Conservation (phyloP, 257 asterid species). For the Rauvolfia tetraphylla region DNA sequence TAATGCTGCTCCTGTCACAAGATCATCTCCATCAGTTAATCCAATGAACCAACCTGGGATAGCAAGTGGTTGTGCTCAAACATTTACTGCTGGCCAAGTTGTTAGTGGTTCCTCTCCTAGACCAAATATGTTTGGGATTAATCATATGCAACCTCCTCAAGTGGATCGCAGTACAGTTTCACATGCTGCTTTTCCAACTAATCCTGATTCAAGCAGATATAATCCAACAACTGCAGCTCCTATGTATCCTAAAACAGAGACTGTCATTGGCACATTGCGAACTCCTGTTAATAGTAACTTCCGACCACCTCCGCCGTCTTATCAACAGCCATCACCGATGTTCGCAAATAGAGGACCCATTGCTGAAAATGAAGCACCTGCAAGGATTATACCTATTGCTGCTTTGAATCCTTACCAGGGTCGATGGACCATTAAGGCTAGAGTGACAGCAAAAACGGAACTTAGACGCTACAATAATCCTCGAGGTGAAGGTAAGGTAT, state of each 20-base stretch:
- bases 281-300: slow-evolving; percentile 45
- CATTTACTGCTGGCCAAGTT: slow-evolving; percentile 29
- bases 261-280: slow-evolving; percentile 40
- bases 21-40: slow-evolving; percentile 39
- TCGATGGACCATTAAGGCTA: slow-evolving; percentile 90
- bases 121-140: slow-evolving; percentile 41
- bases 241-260: slow-evolving; percentile 28
- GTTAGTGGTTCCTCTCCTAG: slow-evolving; percentile 33
- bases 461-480: slow-evolving; percentile 67
- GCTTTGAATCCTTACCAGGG: slow-evolving; percentile 82
- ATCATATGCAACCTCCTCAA: slow-evolving; percentile 35
- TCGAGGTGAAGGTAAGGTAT: slow-evolving; percentile 90
- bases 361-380: slow-evolving; percentile 74
- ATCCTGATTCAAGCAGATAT: slow-evolving; percentile 39
- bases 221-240: slow-evolving; percentile 33
- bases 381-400: slow-evolving; percentile 75
- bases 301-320: slow-evolving; percentile 58
- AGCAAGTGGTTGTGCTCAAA: slow-evolving; percentile 24
- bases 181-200: slow-evolving; percentile 38
- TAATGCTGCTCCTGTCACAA: slow-evolving; percentile 35
- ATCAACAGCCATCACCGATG: slow-evolving; percentile 61
- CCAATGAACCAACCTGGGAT: slow-evolving; percentile 40
- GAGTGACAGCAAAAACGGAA: slow-evolving; percentile 79
- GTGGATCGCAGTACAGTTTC: slow-evolving; percentile 31
- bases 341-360: slow-evolving; percentile 80